phyloP scores from a whole-genome alignment of 257 asterid genomes.

The Thymus quinquecostatus region DNA sequence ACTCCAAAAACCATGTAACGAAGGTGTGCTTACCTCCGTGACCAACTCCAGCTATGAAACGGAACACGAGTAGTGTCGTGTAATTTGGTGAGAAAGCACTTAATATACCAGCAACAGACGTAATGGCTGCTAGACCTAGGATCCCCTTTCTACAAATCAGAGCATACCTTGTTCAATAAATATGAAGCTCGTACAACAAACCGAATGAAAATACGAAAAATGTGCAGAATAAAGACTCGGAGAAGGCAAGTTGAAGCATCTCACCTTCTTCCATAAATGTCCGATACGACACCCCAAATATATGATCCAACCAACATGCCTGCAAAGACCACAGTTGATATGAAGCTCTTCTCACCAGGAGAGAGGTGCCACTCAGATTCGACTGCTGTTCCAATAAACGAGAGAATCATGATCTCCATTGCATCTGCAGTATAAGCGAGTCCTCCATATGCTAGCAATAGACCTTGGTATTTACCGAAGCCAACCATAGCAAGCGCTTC shows the following conservation, averaged over 20 bases:
- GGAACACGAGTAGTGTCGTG: constrained; percentile 34
- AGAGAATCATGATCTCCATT: constrained; percentile 56
- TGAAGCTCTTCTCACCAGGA: constrained; percentile 45
- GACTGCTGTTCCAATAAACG: constrained; percentile 50
- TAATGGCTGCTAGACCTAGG: constrained; percentile 42
- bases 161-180: not conserved
- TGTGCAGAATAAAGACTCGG: too few relatives aligned
- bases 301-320: constrained; percentile 54
- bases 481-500: constrained; percentile 49
- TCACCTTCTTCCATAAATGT: constrained; percentile 47
- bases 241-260: not conserved
- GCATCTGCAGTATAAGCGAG: constrained; percentile 49
- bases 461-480: constrained; percentile 53
- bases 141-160: constrained; percentile 42
- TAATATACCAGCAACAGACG: constrained; percentile 50
- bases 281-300: constrained; percentile 46
- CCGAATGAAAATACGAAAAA: too few relatives aligned
- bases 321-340: constrained; percentile 53
- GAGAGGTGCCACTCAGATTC: constrained; percentile 50
- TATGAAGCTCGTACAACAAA: too few relatives aligned
- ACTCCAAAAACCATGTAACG: constrained; percentile 56
- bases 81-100: constrained; percentile 60
- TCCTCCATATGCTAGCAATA: constrained; percentile 53
- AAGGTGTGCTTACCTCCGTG: constrained; percentile 48
- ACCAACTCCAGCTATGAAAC: constrained; percentile 52